Conservation (phyloP, 2,329 filamentous ascomycete species). For the Aureobasidium vineae region DNA sequence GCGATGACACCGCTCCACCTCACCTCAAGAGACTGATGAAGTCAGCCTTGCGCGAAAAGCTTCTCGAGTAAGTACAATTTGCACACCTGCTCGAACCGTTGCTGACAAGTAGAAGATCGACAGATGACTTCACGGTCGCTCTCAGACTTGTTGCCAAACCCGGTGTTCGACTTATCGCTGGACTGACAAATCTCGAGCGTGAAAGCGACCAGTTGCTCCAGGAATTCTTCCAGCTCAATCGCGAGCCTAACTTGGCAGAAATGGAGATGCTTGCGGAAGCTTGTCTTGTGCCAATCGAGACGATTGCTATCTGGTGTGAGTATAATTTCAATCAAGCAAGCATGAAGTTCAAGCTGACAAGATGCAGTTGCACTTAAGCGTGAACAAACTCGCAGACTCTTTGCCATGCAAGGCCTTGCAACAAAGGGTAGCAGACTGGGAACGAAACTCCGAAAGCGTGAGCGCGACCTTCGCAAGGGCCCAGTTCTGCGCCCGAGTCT, state of each 20-base stretch:
- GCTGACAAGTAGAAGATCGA: background rate
- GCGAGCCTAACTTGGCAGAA: constrained; percentile 27
- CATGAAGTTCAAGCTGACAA: background rate
- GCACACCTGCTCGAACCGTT: background rate
- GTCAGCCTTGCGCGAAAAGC: constrained; percentile 9
- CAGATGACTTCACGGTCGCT: constrained; percentile 8
- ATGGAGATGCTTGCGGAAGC: constrained; percentile 24
- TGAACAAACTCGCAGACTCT: constrained; percentile 3
- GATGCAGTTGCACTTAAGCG: constrained; percentile 14
- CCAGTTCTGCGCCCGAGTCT: background rate
- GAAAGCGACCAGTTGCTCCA: background rate
- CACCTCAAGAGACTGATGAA: constrained; percentile 1
- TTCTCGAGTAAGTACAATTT: constrained; percentile 5
- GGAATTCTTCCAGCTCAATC: constrained; percentile 27
- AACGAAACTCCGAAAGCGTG: constrained; percentile 20
- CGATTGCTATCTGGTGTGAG: constrained; percentile 1
- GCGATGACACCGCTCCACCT: background rate
- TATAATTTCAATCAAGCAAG: background rate
- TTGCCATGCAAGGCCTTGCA: constrained; percentile 17
- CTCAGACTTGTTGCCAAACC: constrained; percentile 9
- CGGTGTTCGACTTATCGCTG: constrained; percentile 1
- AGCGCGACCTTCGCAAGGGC: background rate
- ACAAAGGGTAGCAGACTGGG: constrained; percentile 13
- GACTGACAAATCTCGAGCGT: background rate
- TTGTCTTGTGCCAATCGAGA: constrained; percentile 3